These are phyloP conservation scores for Mucor indicus DNA, from an alignment of 371 early-diverging fungal species.

Conservation along the genomic window DNA sequence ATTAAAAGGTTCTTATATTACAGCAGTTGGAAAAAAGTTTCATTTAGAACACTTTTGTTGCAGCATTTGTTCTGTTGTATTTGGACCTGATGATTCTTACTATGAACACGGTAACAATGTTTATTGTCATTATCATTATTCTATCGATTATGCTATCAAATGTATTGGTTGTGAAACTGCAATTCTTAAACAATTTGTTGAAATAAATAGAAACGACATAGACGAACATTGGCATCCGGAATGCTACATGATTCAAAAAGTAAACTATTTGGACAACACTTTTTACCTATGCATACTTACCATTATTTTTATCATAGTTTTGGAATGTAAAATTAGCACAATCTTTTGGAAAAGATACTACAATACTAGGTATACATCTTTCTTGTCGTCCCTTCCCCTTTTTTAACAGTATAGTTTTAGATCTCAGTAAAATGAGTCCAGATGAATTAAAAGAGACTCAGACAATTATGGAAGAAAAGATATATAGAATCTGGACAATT, in stretches of 20 bases:
- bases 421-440: constrained; percentile 28
- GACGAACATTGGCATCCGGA: constrained; percentile 97
- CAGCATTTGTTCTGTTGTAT: constrained; percentile 88
- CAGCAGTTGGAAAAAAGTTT: constrained; percentile 88
- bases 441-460: constrained; percentile 57
- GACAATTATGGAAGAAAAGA: constrained; percentile 78
- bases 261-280: constrained; percentile 4
- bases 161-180: constrained; percentile 94
- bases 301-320: constrained; percentile 51
- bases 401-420: constrained; percentile 13
- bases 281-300: no score
- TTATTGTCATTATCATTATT: constrained; percentile 94
- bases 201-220: constrained; percentile 77
- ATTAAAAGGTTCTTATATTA: constrained; percentile 89
- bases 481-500: constrained; percentile 88
- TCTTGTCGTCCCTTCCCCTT: not conserved
- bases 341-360: constrained; percentile 15
- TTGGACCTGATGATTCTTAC: constrained; percentile 94
- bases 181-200: constrained; percentile 93
- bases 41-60: constrained; percentile 97
- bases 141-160: constrained; percentile 77
- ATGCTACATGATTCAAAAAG: constrained; percentile 97
- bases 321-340: constrained; percentile 77
- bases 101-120: constrained; percentile 91
- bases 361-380: no score